Evolutionary conservation across 805 yeast species (phyloP).

Genomic region (Alloascoidea africana): DNA sequence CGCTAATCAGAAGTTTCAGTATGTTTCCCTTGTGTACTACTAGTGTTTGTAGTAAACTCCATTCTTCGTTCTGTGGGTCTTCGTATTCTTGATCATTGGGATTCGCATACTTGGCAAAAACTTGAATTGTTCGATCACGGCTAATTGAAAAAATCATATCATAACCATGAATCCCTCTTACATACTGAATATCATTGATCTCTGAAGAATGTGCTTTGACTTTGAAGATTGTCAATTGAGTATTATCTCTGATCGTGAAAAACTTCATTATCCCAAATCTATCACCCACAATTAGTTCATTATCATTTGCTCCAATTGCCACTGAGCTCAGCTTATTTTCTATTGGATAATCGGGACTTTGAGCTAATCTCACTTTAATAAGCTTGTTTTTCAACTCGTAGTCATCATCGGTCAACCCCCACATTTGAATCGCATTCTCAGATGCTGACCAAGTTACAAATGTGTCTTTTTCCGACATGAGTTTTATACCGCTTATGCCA

Average conservation of each 20-base stretch:
- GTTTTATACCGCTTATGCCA: not conserved
- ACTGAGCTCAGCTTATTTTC: not conserved
- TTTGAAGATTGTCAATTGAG: conserved; percentile 12
- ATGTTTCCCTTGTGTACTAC: conserved; percentile 42
- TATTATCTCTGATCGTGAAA: conserved; percentile 9
- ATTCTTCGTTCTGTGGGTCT: conserved; percentile 11
- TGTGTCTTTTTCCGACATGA: not conserved
- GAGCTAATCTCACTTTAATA: not conserved
- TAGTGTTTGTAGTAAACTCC: conserved; percentile 48
- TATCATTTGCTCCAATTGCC: not conserved
- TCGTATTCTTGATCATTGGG: conserved; percentile 10
- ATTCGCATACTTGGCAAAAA: conserved; percentile 19
- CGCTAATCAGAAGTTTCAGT: conserved; percentile 18
- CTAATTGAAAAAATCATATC: conserved; percentile 31
- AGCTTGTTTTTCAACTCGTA: not conserved
- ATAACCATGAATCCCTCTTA: conserved; percentile 7
- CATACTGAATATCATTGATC: conserved; percentile 27
- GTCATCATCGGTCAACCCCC: not conserved
- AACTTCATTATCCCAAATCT: not conserved
- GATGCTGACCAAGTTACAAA: not conserved
- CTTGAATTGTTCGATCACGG: conserved; percentile 49
- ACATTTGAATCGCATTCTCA: not conserved
- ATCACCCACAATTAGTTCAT: conserved; percentile 1
- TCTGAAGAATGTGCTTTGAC: conserved; percentile 36
- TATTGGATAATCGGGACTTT: not conserved